A percentile compares a stretch with the other conserved stretches of the same genome.
Evolutionary conservation across 2,329 filamentous ascomycete species (phyloP).

Genomic region (Dryadomyces sulphureus): DNA sequence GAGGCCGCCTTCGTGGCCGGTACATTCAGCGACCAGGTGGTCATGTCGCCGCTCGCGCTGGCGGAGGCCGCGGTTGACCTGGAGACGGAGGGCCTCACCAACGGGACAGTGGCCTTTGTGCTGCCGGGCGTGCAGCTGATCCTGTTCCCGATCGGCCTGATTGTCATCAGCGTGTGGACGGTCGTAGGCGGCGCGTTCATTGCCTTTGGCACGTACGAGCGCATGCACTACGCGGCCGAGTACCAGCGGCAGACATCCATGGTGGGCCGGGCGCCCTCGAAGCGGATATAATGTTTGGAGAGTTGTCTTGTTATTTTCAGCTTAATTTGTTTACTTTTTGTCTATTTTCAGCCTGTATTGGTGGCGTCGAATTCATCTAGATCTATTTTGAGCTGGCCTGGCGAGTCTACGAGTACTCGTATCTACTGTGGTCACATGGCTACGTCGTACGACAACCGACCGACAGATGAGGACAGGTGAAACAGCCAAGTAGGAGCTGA

Average conservation of each 20-base stretch:
- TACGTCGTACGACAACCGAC: too few species aligned
- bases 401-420: too few species aligned
- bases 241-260: slow-evolving; percentile 38
- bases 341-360: neutral
- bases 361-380: too few species aligned
- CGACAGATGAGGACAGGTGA: too few species aligned
- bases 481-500: too few species aligned
- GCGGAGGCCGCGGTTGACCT: slow-evolving; percentile 36
- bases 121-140: slow-evolving; percentile 54
- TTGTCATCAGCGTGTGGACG: slow-evolving; percentile 51
- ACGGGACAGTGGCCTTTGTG: slow-evolving; percentile 47
- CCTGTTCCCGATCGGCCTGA: slow-evolving; percentile 55
- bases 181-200: slow-evolving; percentile 40
- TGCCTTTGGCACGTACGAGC: slow-evolving; percentile 49
- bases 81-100: slow-evolving; percentile 27
- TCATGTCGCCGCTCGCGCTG: slow-evolving; percentile 33
- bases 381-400: too few species aligned
- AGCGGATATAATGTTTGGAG: slow-evolving; percentile 15
- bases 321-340: neutral
- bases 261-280: slow-evolving; percentile 19
- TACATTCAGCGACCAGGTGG: slow-evolving; percentile 46
- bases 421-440: too few species aligned
- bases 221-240: slow-evolving; percentile 50
- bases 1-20: slow-evolving; percentile 59
- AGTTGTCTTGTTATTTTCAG: neutral